These are phyloP conservation scores for Polygonum maritimum DNA, from an alignment of 148 eudicot genomes.

Conservation along the genomic window DNA sequence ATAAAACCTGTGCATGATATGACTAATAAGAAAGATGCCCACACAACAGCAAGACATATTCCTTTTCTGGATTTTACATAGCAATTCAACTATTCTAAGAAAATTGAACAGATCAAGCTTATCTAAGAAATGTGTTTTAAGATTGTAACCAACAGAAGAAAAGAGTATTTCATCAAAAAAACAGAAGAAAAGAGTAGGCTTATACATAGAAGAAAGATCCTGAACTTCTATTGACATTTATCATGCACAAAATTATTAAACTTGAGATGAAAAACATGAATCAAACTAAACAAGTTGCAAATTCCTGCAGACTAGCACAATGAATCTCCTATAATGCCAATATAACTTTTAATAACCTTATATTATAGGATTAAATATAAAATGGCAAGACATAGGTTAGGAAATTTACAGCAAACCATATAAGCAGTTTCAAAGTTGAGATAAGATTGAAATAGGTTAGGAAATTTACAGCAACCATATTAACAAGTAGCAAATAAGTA, in stretches of 20 bases:
- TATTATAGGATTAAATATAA: neutral
- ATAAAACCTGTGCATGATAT: slow-evolving; percentile 48
- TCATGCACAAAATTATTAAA: neutral
- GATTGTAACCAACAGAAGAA: neutral
- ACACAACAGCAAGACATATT: neutral
- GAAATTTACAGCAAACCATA: too few species aligned
- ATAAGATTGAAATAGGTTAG: too few species aligned
- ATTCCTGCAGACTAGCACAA: neutral
- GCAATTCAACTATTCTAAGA: neutral
- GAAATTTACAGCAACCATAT: too few species aligned
- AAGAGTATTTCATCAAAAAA: too few species aligned
- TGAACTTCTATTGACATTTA: neutral
- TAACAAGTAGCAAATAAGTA: neutral
- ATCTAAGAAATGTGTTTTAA: neutral
- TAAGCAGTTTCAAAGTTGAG: too few species aligned
- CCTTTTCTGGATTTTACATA: neutral
- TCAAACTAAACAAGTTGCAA: neutral
- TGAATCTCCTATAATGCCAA: neutral
- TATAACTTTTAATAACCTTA: neutral
- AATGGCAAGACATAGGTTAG: too few species aligned
- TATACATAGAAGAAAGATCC: neutral
- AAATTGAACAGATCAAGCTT: neutral
- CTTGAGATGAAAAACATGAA: neutral
- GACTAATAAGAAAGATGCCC: neutral
- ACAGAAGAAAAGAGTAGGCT: neutral